Conservation (phyloP, 73 alveolate species). For the Blepharisma stoltei region DNA sequence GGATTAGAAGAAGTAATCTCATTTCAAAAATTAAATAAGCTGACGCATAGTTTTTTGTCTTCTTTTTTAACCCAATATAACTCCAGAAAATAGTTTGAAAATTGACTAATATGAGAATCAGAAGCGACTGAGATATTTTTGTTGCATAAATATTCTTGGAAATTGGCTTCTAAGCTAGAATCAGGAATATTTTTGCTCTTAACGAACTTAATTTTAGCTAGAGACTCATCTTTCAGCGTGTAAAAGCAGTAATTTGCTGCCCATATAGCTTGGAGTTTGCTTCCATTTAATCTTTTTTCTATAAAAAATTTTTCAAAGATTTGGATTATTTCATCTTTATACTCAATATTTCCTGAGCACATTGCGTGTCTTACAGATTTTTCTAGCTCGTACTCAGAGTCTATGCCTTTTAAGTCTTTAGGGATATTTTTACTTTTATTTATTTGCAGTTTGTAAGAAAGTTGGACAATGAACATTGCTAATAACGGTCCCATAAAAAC, state of each 20-base stretch:
- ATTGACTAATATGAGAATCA: neutral
- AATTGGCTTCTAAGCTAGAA: neutral
- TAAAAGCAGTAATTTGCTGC: neutral
- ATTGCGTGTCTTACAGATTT: neutral
- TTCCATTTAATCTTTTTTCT: neutral
- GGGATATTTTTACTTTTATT: neutral
- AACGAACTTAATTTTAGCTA: neutral
- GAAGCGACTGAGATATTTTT: neutral
- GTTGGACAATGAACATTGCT: neutral
- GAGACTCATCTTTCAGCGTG: constrained; percentile 14
- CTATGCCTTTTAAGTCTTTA: neutral
- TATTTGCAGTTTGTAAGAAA: neutral
- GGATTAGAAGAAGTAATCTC: neutral
- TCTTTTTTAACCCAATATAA: neutral
- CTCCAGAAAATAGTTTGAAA: neutral
- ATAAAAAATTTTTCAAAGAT: neutral
- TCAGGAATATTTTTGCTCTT: neutral
- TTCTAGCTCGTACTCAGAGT: neutral
- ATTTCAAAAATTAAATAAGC: neutral
- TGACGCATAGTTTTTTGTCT: neutral
- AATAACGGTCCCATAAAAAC: neutral
- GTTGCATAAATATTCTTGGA: neutral
- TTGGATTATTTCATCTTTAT: neutral
- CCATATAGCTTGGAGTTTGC: neutral
- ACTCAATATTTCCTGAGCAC: neutral